Evolutionary conservation across 2,329 filamentous ascomycete genomes (phyloP).

Genomic region (Blumeriella jaapii): DNA sequence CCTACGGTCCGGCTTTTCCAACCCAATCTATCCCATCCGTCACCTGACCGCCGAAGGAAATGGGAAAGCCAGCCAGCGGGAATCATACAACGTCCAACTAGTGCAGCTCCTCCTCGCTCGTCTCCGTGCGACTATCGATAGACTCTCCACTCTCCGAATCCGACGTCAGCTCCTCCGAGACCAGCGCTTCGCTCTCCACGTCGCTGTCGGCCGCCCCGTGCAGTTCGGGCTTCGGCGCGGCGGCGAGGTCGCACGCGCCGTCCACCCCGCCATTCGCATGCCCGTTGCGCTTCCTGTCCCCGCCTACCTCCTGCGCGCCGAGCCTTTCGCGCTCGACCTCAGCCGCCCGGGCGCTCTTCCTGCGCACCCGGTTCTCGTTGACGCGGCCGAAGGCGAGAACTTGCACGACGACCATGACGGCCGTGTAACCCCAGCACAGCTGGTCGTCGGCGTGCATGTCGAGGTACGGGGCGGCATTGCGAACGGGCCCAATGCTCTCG

Average conservation of each 20-base stretch:
- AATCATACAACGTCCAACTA: conserved; percentile 3
- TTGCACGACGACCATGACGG: conserved; percentile 30
- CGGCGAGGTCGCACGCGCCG: conserved; percentile 3
- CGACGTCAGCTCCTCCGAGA: conserved; percentile 4
- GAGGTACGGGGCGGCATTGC: conserved; percentile 25
- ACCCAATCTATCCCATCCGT: background rate
- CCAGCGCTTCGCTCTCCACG: conserved; percentile 1
- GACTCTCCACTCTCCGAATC: conserved; percentile 12
- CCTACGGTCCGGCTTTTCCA: conserved; percentile 2
- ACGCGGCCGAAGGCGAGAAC: conserved; percentile 27
- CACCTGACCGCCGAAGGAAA: background rate
- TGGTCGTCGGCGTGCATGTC: conserved; percentile 29
- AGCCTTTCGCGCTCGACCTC: conserved; percentile 14
- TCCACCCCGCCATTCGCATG: conserved; percentile 2
- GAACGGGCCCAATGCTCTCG: conserved; percentile 23
- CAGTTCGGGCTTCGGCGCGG: conserved; percentile 1
- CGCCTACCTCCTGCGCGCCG: conserved; percentile 9
- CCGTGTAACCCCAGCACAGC: conserved; percentile 31
- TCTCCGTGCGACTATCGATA: conserved; percentile 15
- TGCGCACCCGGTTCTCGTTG: conserved; percentile 18
- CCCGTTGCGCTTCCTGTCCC: conserved; percentile 6
- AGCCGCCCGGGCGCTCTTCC: conserved; percentile 16
- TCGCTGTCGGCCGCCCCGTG: conserved; percentile 4
- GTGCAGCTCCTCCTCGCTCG: conserved; percentile 20
- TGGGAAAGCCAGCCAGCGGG: background rate